Evolutionary conservation across 2,329 filamentous ascomycete genomes (phyloP), one percentile per base, ranked within the genome.

Genomic region (Xylaria sp.): DNA sequence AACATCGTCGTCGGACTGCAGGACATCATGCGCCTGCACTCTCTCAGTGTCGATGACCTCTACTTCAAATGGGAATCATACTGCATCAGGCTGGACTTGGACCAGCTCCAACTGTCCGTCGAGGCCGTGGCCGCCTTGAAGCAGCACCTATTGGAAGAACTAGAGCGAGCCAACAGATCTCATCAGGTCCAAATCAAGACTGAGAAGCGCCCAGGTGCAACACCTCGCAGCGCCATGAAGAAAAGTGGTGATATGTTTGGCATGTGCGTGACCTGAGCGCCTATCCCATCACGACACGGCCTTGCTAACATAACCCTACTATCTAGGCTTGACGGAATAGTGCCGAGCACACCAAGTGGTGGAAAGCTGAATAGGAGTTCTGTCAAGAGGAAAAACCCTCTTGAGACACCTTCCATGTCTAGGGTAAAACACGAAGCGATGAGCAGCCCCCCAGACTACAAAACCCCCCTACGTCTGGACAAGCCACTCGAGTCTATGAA

Each of bases 31-130:
- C 86, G 88, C 57, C 80, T 97, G 61, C 91, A 97, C 76, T 86
- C 85, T 52, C 83, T 97, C 62, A 84, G 86, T 13, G 81, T 87
- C 39, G 87, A 97, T 73, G 94, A 97, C 72, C 80, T 97, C 30
- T 97, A 91, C 75, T 97, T 91, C 84, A 97, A 97, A 81, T 99
- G 94, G 94, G 94, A 99, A 75, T 93, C 92, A 0, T 97, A 97
- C 80, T 92, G 90, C 74, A 88, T 99, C 72, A 96, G 93, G 75
- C 92, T 97, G 87, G 91, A 92, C 23, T 78, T 85, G 52, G 91
- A 95, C 59, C 89, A 91, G 59, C 86, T 87, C 63, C 86, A 81
- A 61, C 76, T 90, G 62, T 84, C 88, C 52, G 79, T 95, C 48
- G 83, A 88, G 44, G 88, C 83, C 0, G 83, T 90, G 51, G 83